Base-by-base conservation (phyloP, 306 rosid species). In the Cicer yamashitae region DNA sequence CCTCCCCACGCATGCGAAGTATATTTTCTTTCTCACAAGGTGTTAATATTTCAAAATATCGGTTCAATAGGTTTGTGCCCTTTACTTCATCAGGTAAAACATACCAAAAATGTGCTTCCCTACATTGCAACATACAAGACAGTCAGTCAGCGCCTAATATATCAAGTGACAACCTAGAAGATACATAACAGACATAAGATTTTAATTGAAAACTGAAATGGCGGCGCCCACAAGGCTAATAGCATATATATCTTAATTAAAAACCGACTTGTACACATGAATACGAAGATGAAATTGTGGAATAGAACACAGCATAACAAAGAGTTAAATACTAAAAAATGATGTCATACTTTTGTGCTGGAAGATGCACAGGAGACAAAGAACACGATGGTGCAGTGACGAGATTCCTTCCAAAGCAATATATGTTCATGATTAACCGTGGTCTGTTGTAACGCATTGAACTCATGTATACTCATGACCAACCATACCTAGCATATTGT, bases 21-120 rank as follows among this genome's bases (percentile, higher is more conserved):
- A 90, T 79, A 60, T 80, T 82, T 44, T 87, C 87, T 73, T 83
- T 88, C 84, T 91, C 98, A 73, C 87, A 81, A 6, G 93, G 89
- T 38, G 98, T 84, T 69, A 94, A 73, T 68, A 94, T 79, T 77
- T 89, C 93, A 40, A 78, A 46, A 78, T 87, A 94, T 53, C 25
- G 78, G 79, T 86, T 89, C 87, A 90, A 67, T 53, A 91, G 88
- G 57, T 67, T 70, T 67, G 67, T 47, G 68, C 83, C 76, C 81
- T 83, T 87, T 17, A 94, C 87, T 77, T 91, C 96, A 51, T 89
- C 79, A 46, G 97, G 96, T 58, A 89, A 58, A 59, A 87, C 79
- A 82, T 90, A 90, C 97, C 98, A 94, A 56, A 94, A 81, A 84
- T 91, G 97, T 52, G 89, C 86, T 84, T 94, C 96, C 91, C 91